These are phyloP conservation scores for Obelidium mucronatum DNA, from an alignment of 192 early-diverging fungal genomes.

Conservation along the genomic window DNA sequence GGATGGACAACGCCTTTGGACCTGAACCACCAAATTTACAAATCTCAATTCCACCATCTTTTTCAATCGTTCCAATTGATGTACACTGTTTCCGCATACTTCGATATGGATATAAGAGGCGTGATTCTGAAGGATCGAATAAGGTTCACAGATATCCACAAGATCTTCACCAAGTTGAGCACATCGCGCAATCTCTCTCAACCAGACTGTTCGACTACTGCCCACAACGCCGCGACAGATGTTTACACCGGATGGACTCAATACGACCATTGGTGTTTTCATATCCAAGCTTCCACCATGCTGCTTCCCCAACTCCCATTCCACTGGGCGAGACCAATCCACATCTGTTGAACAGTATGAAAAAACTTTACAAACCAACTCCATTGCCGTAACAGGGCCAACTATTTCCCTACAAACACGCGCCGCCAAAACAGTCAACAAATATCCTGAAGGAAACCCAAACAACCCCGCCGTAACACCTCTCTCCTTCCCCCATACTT, in stretches of 20 bases:
- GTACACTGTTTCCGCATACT: neutral
- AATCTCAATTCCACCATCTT: neutral
- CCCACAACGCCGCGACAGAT: slow-evolving; percentile 22
- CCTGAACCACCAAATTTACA: slow-evolving; percentile 3
- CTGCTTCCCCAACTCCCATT: neutral
- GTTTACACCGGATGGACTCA: slow-evolving; percentile 6
- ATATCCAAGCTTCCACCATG: neutral
- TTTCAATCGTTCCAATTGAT: slow-evolving; percentile 2
- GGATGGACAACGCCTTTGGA: slow-evolving; percentile 16
- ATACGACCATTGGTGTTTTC: slow-evolving; percentile 13
- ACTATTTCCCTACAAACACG: neutral
- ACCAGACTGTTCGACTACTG: slow-evolving; percentile 7
- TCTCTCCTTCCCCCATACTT: neutral
- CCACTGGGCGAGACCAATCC: neutral
- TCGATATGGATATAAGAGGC: no score
- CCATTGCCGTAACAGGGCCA: neutral
- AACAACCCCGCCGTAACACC: neutral
- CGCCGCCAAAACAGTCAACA: slow-evolving; percentile 24
- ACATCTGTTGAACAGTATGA: neutral
- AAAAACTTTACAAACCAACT: slow-evolving; percentile 5
- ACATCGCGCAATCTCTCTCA: slow-evolving; percentile 6
- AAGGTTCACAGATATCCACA: no score
- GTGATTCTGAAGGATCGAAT: no score
- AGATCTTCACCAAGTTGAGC: no score
- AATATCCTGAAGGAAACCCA: slow-evolving; percentile 7